phyloP scores from a whole-genome alignment of 108 stramenopile genomes.

The Cyclotella atomus region DNA sequence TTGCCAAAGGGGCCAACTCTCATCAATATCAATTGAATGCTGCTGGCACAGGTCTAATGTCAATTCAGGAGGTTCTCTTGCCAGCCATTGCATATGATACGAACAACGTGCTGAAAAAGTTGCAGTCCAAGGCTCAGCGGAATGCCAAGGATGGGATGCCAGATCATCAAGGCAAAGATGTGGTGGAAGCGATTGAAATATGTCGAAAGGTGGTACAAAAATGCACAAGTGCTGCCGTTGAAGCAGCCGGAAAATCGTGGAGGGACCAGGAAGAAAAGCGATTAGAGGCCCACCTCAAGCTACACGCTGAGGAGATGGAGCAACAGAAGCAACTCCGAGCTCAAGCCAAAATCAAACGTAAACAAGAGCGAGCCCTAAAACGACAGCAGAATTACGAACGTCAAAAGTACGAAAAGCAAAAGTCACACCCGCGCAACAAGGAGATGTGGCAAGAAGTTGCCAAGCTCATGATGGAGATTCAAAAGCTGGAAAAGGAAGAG shows the following conservation, averaged over 20 bases:
- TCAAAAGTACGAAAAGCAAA: conserved; percentile 27
- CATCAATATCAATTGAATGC: conserved; percentile 45
- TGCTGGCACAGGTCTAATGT: conserved; percentile 37
- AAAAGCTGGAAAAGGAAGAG: conserved; percentile 50
- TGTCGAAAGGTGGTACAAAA: conserved; percentile 43
- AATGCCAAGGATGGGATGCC: conserved; percentile 40
- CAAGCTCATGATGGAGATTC: conserved; percentile 43
- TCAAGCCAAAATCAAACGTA: conserved; percentile 26
- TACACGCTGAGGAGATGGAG: conserved; percentile 12
- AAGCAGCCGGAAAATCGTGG: conserved; percentile 37
- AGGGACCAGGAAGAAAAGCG: conserved; percentile 34
- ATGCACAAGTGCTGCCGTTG: conserved; percentile 23
- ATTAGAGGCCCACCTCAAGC: conserved; percentile 5
- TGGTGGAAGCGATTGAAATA: conserved; percentile 41
- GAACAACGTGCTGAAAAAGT: conserved; percentile 32
- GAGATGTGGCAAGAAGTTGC: conserved; percentile 50
- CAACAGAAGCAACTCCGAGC: conserved; percentile 9
- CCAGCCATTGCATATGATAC: conserved; percentile 39
- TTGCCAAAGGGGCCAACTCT: conserved; percentile 17
- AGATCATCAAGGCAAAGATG: conserved; percentile 33
- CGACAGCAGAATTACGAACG: conserved; percentile 27
- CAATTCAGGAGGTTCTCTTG: conserved; percentile 48
- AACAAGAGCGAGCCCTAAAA: conserved; percentile 28
- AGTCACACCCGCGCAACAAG: conserved; percentile 48
- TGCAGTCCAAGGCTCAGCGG: conserved; percentile 47